Evolutionary conservation across 495 filamentous ascomycete species (phyloP), one percentile per base, ranked within the genome.

Genomic region (Daldinia loculata): DNA sequence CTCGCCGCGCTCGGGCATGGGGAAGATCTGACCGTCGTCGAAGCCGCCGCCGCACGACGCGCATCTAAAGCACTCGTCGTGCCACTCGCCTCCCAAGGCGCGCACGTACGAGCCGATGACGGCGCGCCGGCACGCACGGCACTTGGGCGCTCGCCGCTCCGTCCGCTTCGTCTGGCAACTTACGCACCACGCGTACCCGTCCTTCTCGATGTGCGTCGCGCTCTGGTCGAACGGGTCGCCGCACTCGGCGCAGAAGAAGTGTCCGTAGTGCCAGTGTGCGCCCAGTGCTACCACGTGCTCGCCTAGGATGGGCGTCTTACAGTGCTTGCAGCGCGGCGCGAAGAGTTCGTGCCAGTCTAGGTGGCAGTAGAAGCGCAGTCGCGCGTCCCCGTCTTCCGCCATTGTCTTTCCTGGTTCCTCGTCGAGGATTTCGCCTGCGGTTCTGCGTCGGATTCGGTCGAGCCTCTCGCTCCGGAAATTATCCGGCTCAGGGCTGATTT

Each of bases 211-310:
- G 77, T 97, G 95, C 53, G 94, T 93, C 58, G 89, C 94, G 41
- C 86, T 83, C 15, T 85, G 83, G 76, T 91, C 90, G 78, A 98
- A 98, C 17, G 94, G 93, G 85, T 99, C 95, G 68, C 95, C 95
- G 80, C 95, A 99, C 85, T 99, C 92, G 30, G 96, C 96, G 77
- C 95, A 99, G 86, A 98, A 99, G 84, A 99, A 99, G 82, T 99
- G 95, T 1, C 95, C 95, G 69, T 92, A 92, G 80, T 99, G 95
- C 93, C 93, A 99, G 80, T 97, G 93, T 19, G 91, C 89, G 19
- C 96, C 95, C 72, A 95, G 92, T 3, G 95, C 95, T 41, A 98
- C 89, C 12, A 97, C 89, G 43, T 98, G 92, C 81, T 98, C 95
- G 45, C 93, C 93, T 77, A 98, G 92, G 74, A 99, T 99, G n/a